Percentiles rank a stretch among this genome's conserved stretches.
phyloP scores from a whole-genome alignment of 1,284 basidiomycete genomes.

The Farysia itapuensis region DNA sequence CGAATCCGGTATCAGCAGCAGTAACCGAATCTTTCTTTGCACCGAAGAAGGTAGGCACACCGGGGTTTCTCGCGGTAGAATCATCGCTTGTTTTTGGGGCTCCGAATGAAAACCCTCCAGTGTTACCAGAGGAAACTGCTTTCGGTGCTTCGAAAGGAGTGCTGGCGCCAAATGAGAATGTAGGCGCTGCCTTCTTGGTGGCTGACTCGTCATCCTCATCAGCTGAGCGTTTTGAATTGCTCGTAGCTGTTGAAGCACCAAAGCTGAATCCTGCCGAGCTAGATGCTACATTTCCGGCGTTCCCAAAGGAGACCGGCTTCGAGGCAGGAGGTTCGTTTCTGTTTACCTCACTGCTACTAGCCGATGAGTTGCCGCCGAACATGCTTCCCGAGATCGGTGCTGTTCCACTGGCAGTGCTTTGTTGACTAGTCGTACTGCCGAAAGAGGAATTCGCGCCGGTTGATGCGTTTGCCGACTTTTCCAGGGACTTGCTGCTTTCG shows the following conservation, averaged over 20 bases:
- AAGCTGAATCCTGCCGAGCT: conserved; percentile 28
- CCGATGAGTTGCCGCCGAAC: too few species aligned
- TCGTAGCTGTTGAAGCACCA: conserved; percentile 13
- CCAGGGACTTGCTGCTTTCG: conserved; percentile 14
- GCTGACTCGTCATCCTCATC: conserved; percentile 16
- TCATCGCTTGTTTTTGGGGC: neutral
- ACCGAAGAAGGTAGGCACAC: conserved; percentile 34
- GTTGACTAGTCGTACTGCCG: neutral
- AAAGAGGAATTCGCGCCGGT: neutral
- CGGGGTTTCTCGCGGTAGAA: neutral
- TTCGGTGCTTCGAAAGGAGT: neutral
- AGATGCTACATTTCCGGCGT: too few species aligned
- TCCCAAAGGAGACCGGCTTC: too few species aligned
- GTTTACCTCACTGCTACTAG: too few species aligned
- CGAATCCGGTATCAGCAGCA: neutral
- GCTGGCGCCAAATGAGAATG: conserved; percentile 36
- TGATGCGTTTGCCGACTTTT: neutral
- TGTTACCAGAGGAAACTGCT: neutral
- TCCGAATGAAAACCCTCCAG: conserved; percentile 1
- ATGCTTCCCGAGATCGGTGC: too few species aligned
- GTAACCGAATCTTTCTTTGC: conserved; percentile 9
- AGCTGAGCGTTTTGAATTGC: conserved; percentile 17
- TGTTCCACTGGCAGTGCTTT: too few species aligned
- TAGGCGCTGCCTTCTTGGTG: conserved; percentile 27
- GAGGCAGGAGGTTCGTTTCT: neutral